Percentiles rank a stretch among this genome's conserved stretches.
phyloP scores from a whole-genome alignment of 345 rosid genomes.

The Populus simonii region DNA sequence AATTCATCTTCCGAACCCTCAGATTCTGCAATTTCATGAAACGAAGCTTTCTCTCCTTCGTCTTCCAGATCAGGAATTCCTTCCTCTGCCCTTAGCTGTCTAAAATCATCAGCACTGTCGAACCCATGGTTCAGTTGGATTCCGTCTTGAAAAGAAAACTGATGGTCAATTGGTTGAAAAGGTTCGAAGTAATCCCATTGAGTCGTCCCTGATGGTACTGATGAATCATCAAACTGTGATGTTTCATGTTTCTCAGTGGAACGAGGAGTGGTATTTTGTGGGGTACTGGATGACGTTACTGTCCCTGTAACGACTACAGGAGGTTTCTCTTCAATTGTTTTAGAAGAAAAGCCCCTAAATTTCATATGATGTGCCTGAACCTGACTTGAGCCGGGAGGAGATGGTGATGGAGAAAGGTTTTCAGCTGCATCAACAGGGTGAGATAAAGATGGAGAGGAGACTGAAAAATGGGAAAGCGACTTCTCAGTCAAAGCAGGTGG shows the following conservation, averaged over 20 bases:
- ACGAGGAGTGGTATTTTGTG: slow-evolving; percentile 37
- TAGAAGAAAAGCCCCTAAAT: slow-evolving; percentile 55
- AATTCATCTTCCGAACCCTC: slow-evolving; percentile 70
- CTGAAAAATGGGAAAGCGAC: slow-evolving; percentile 55
- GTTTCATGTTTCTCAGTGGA: slow-evolving; percentile 45
- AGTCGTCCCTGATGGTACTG: slow-evolving; percentile 49
- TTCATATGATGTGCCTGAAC: slow-evolving; percentile 65
- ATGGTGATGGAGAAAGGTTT: slow-evolving; percentile 57
- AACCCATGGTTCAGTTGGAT: slow-evolving; percentile 32
- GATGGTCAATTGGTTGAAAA: slow-evolving; percentile 58
- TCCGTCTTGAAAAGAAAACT: slow-evolving; percentile 54
- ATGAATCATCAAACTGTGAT: slow-evolving; percentile 47
- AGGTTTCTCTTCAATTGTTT: slow-evolving; percentile 71
- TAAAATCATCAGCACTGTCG: slow-evolving; percentile 47
- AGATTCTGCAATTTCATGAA: slow-evolving; percentile 56
- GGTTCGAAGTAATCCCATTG: slow-evolving; percentile 89
- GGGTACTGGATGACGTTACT: slow-evolving; percentile 53
- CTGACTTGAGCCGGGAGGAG: slow-evolving; percentile 49
- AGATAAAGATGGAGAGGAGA: slow-evolving; percentile 60
- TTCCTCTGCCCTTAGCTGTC: slow-evolving; percentile 52
- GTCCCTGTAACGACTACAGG: slow-evolving; percentile 45
- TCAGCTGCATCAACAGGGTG: slow-evolving; percentile 46
- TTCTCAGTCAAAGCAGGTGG: slow-evolving; percentile 57
- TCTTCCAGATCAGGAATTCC: slow-evolving; percentile 63
- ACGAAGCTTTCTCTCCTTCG: slow-evolving; percentile 56